phyloP scores from a whole-genome alignment of 2,329 filamentous ascomycete genomes.

The Aspergillus jensenii region DNA sequence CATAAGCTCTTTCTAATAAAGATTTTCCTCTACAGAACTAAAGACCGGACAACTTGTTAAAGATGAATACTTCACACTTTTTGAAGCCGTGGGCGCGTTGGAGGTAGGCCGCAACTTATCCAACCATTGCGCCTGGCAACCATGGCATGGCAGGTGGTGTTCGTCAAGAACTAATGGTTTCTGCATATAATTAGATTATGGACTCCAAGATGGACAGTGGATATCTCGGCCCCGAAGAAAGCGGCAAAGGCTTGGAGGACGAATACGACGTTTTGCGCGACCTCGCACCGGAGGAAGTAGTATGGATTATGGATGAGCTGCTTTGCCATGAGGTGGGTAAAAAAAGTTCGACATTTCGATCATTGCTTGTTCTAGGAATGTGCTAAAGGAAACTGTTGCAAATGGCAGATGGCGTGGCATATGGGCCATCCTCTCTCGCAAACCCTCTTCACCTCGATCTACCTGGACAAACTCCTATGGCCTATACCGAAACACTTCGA shows the following conservation, averaged over 20 bases:
- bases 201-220: constrained; percentile 99
- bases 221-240: constrained; percentile 71
- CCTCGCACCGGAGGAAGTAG: constrained; percentile 72
- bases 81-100: constrained; percentile 81
- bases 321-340: constrained; percentile 75
- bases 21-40: constrained; percentile 56
- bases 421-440: constrained; percentile 93
- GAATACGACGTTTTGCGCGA: constrained; percentile 71
- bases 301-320: constrained; percentile 93
- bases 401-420: constrained; percentile 84
- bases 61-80: constrained; percentile 90
- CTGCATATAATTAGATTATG: constrained; percentile 70
- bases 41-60: constrained; percentile 82
- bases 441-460: constrained; percentile 88
- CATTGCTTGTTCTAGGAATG: background rate
- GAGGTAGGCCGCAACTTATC: constrained; percentile 47
- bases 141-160: background rate
- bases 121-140: background rate
- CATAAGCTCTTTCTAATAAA: constrained; percentile 9
- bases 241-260: constrained; percentile 66
- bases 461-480: constrained; percentile 80
- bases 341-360: background rate
- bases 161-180: background rate
- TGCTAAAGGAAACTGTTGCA: constrained; percentile 11
- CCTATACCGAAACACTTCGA: constrained; percentile 64